A percentile compares a stretch with the other conserved stretches of the same genome.
phyloP scores from a whole-genome alignment of 306 rosid genomes.

The Cicer chorassanicum region DNA sequence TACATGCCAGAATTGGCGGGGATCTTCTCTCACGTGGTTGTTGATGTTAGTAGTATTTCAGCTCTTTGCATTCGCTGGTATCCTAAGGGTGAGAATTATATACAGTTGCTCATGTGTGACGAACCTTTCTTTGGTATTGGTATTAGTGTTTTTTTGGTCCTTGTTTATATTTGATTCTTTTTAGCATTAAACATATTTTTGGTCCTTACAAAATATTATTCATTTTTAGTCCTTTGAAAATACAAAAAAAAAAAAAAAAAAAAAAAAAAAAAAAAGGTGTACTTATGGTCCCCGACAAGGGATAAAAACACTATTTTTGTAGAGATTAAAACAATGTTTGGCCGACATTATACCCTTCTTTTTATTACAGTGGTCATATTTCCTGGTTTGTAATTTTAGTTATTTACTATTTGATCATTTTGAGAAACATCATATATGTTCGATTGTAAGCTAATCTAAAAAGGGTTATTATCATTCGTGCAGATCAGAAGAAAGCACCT shows the following conservation, averaged over 20 bases:
- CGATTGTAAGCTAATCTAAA: neutral
- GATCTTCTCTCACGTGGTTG: conserved; percentile 91
- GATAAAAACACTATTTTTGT: too few species aligned
- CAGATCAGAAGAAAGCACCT: conserved; percentile 79
- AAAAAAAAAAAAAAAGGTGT: neutral
- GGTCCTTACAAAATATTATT: neutral
- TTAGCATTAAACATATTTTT: neutral
- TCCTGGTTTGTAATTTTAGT: too few species aligned
- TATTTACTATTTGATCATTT: too few species aligned
- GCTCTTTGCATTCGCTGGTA: conserved; percentile 91
- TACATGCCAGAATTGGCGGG: conserved; percentile 93
- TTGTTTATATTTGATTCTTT: neutral
- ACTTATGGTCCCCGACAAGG: too few species aligned
- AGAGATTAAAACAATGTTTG: too few species aligned
- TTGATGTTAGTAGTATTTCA: conserved; percentile 92
- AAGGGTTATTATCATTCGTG: conserved; percentile 41
- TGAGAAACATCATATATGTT: too few species aligned
- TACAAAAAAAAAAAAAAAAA: neutral
- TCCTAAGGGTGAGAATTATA: conserved; percentile 70
- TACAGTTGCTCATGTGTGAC: neutral
- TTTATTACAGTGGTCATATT: too few species aligned
- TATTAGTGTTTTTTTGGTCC: neutral
- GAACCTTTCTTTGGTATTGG: neutral
- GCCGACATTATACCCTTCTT: too few species aligned
- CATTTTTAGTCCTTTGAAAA: neutral